phyloP scores from a whole-genome alignment of 1,284 basidiomycete species.

The Naganishia liquefaciens region DNA sequence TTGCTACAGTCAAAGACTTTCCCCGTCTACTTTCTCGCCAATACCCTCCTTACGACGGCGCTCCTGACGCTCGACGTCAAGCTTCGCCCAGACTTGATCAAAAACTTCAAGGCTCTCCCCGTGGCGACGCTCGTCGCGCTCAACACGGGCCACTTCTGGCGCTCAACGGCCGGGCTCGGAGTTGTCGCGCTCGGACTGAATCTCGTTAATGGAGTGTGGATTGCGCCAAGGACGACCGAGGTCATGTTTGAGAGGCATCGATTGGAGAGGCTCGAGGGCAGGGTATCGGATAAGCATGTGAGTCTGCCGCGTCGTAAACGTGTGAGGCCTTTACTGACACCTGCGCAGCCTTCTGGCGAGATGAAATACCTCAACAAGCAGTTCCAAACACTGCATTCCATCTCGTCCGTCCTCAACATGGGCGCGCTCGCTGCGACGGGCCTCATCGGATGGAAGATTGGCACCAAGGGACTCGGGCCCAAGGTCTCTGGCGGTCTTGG shows the following conservation, averaged over 20 bases:
- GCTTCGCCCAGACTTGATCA: constrained; percentile 57
- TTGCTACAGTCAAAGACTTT: constrained; percentile 71
- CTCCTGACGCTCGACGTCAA: constrained; percentile 66
- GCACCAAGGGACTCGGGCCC: constrained; percentile 25
- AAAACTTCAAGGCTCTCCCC: constrained; percentile 57
- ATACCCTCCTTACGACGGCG: constrained; percentile 60
- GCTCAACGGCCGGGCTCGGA: constrained; percentile 65
- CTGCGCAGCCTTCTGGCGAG: constrained; percentile 62
- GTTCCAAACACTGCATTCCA: constrained; percentile 67
- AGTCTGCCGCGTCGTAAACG: constrained; percentile 38
- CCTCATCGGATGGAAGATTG: constrained; percentile 32
- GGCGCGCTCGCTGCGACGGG: constrained; percentile 62
- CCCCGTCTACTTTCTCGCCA: constrained; percentile 71
- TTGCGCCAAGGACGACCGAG: constrained; percentile 50
- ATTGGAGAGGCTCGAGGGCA: constrained; percentile 72
- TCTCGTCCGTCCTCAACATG: constrained; percentile 63
- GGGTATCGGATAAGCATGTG: constrained; percentile 65
- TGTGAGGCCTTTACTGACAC: neutral
- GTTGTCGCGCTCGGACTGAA: constrained; percentile 60
- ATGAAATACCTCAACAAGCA: constrained; percentile 68
- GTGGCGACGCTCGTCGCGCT: constrained; percentile 54
- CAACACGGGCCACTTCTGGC: constrained; percentile 54
- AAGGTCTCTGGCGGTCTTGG: constrained; percentile 26
- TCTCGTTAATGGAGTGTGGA: constrained; percentile 49
- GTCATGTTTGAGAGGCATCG: constrained; percentile 71